Conservation (phyloP, 2,329 filamentous ascomycete species). For the Rugonectria rugulosa region DNA sequence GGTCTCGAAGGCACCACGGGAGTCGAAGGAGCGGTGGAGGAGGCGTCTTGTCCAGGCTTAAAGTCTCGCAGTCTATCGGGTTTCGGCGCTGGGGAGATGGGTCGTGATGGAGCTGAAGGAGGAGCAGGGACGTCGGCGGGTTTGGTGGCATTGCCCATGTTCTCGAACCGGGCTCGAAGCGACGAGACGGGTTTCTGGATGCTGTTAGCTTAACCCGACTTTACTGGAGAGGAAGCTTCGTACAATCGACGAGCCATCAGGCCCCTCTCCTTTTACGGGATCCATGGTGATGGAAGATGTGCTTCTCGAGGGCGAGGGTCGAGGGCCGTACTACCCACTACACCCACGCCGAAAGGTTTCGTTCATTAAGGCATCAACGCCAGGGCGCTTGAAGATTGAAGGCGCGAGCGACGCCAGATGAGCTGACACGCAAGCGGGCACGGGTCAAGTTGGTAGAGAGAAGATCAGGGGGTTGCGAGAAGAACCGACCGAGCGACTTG, state of each 20-base stretch:
- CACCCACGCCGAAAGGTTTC: conserved; percentile 42
- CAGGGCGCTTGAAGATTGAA: conserved; percentile 18
- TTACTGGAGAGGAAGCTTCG: conserved; percentile 39
- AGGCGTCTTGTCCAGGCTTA: conserved; percentile 47
- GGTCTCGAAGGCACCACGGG: conserved; percentile 43
- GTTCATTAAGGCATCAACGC: conserved; percentile 42
- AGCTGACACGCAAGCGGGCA: conserved; percentile 8
- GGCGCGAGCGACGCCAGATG: conserved; percentile 17
- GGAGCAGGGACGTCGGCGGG: conserved; percentile 30
- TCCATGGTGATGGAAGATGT: conserved; percentile 42
- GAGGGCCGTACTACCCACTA: conserved; percentile 45
- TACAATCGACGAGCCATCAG: conserved; percentile 80
- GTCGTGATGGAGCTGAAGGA: conserved; percentile 39
- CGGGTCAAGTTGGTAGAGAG: not conserved
- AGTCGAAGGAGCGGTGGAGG: conserved; percentile 42
- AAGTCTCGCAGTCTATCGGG: conserved; percentile 53
- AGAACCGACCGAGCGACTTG: conserved; percentile 6
- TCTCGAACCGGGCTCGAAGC: conserved; percentile 82
- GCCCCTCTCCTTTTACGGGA: conserved; percentile 57
- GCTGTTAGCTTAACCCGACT: conserved; percentile 34
- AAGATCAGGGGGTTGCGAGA: conserved; percentile 3
- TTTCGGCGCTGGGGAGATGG: conserved; percentile 52
- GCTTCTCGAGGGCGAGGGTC: conserved; percentile 40
- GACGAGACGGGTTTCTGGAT: conserved; percentile 81
- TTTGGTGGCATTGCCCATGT: conserved; percentile 55